Base-by-base conservation (phyloP, 176 grass and related monocot species). In the Ensete ventricosum region DNA sequence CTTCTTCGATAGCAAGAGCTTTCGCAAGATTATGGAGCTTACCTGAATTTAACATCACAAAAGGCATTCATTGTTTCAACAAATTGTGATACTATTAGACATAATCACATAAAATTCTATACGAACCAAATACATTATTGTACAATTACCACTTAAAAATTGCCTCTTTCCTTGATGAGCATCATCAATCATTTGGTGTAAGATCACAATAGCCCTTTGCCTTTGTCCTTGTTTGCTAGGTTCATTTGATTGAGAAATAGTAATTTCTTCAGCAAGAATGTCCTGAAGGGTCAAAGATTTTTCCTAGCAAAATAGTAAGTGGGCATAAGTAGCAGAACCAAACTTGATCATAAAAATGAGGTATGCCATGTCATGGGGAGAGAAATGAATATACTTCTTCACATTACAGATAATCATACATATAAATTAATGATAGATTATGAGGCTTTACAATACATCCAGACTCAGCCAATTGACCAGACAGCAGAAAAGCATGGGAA, bases 1-100 rank as follows among this genome's bases (percentile, higher is more conserved):
- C 85, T 66, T 90, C 90, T 80, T 98, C 90, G 72, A 93, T 85
- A 80, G 87, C 81, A 81, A 93, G 81, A 83, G 88, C 94, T 87
- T 88, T 93, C 64, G 94, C 90, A 90, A 98, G 87, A 87, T 98
- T 98, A 65, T 98, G 94, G 82, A 98, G 88, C 69, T 91, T 98
- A 85, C 93, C 93, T 96, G 79, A 82, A 88, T 82, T 48, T 69
- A 73, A 74, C 24, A 60, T 57, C 13, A 75, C 24, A 75, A 43
- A 75, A 60, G 17, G 26, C 13, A n/a, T 65, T 65, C 13, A 29
- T 64, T 8, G 9, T 65, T 65, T 12, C 17, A 64, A 43, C 34
- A 43, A 43, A 65, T 27, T 26, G 23, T 58, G 26, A 75, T 48
- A 49, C 43, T 12, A 75, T 43, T 25, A 11, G 23, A 60, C 19